A percentile compares a stretch with the other conserved stretches of the same genome.
Evolutionary conservation across 306 rosid genomes (phyloP).

Genomic region (Quercus gilva): DNA sequence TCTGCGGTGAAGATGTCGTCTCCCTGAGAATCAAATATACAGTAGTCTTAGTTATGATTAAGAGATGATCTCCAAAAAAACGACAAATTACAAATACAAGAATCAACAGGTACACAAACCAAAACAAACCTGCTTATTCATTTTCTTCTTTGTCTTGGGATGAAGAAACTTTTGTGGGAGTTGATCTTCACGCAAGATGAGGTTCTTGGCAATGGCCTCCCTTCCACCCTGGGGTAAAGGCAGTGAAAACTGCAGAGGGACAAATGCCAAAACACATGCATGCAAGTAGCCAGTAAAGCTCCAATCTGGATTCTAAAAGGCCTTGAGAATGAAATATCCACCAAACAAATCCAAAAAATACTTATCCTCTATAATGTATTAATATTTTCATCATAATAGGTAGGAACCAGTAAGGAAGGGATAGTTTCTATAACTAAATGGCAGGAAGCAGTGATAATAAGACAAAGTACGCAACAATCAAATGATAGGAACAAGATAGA

Average conservation of each 20-base stretch:
- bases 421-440: too few species aligned
- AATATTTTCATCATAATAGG: background rate
- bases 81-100: constrained; percentile 3
- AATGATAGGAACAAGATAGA: too few species aligned
- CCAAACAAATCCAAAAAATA: background rate
- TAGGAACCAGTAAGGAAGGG: too few species aligned
- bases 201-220: constrained; percentile 76
- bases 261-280: constrained; percentile 22
- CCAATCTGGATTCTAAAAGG: background rate
- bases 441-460: too few species aligned
- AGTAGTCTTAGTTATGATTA: constrained; percentile 5
- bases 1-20: constrained; percentile 55
- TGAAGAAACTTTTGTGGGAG: constrained; percentile 81
- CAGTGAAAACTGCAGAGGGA: constrained; percentile 68
- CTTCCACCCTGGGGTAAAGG: constrained; percentile 96
- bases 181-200: constrained; percentile 94
- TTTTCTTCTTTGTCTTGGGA: constrained; percentile 84
- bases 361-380: background rate
- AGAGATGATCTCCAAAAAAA: background rate
- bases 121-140: constrained; percentile 48
- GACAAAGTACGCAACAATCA: too few species aligned
- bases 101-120: background rate
- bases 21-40: constrained; percentile 43
- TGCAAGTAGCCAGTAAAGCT: background rate
- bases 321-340: background rate